Evolutionary conservation across 2,329 filamentous ascomycete species (phyloP), one percentile per base, ranked within the genome.

Genomic region (Penicillium digitatum): DNA sequence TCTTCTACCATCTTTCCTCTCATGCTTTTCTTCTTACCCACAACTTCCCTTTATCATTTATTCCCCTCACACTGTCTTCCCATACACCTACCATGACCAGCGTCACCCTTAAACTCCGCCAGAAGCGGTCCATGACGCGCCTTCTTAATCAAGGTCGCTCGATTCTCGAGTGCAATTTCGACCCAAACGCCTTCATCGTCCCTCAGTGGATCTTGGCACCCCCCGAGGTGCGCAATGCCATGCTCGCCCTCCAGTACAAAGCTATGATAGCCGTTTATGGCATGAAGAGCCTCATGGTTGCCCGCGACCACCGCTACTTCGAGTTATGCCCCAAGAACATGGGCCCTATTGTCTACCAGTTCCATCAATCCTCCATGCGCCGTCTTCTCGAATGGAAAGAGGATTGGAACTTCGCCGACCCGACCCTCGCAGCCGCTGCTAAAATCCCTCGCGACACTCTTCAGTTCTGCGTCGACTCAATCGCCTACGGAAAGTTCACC

Each of bases 401-500:
- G 20, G 52, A 64, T 32, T 51, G 51, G 38, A 37, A 56, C 24
- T 27, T 45, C 4, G 20, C 20, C 29, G 35, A 64, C 29, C 55
- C 58, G 3, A 65, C 64, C 1, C 56, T 71, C 3, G 55, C 60
- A 0, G 56, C 61, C 0, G 18, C 60, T 0, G 34, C 63, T n/a
- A 72, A 71, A 54, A 62, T 73, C n/a, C 66, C 69, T 0, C 43
- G 48, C 2, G 50, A 56, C 8, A 29, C 56, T 1, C 46, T 74
- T 5, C 43, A 54, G 3, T 64, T 73, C 51, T 53, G 56, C 31
- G 48, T 69, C 32, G 56, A 65, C 43, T 52, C 60, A 8, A 14
- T 26, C 1, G 55, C 62, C 12, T 72, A 70, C 54, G 52, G 52
- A 1, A 22, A 14, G 1, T 69, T 59, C 27, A 12, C 47, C 4